phyloP scores from a whole-genome alignment of 1,139 yeast species.

The Yamadazyma dendronema region DNA sequence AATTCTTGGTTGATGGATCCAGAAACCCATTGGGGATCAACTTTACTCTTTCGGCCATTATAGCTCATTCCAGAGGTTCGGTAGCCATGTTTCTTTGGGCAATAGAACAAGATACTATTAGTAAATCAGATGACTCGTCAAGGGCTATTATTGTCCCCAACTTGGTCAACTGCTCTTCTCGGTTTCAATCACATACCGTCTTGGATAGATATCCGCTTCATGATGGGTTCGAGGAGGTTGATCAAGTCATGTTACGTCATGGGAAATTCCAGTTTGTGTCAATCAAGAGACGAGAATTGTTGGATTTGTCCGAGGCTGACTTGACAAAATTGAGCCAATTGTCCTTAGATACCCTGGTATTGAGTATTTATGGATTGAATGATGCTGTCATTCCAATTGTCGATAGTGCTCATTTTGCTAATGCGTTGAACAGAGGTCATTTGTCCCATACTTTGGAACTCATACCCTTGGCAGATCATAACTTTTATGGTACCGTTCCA shows the following conservation, averaged over 20 bases:
- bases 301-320: constrained; percentile 53
- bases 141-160: constrained; percentile 50
- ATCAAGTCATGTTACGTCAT: constrained; percentile 41
- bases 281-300: constrained; percentile 53
- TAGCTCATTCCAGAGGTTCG: constrained; percentile 81
- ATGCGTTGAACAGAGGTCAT: constrained; percentile 52
- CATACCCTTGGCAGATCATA: constrained; percentile 75
- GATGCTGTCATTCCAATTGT: constrained; percentile 65
- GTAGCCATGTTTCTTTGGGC: constrained; percentile 81
- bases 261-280: constrained; percentile 44
- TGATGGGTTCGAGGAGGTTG: constrained; percentile 18
- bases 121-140: constrained; percentile 25
- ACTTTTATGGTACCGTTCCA: constrained; percentile 55
- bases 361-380: constrained; percentile 68
- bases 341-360: constrained; percentile 48
- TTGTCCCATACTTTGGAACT: constrained; percentile 53
- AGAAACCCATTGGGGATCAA: constrained; percentile 36
- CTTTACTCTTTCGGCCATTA: constrained; percentile 51
- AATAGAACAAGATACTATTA: constrained; percentile 33
- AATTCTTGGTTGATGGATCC: constrained; percentile 38
- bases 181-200: constrained; percentile 46
- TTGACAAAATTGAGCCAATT: constrained; percentile 42
- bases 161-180: constrained; percentile 69
- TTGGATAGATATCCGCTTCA: constrained; percentile 30
- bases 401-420: constrained; percentile 61